Evolutionary conservation across 2,329 filamentous ascomycete genomes (phyloP).

Genomic region (Colletotrichum sojae): DNA sequence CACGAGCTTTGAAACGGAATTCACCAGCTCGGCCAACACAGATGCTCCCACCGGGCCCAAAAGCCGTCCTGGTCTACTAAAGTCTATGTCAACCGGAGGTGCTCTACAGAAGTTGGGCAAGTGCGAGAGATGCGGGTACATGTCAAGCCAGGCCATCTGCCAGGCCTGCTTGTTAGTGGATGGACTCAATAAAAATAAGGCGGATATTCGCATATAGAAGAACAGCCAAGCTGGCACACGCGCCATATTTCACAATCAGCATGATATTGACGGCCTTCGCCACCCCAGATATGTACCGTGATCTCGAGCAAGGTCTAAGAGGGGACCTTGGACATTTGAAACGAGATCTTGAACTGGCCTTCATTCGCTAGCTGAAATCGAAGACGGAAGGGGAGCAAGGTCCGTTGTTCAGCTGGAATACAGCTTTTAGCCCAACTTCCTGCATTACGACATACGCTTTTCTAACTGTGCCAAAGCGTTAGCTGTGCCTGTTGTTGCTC

Average conservation of each 20-base stretch:
- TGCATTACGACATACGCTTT: slow-evolving; percentile 62
- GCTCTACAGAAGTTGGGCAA: slow-evolving; percentile 81
- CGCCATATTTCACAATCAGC: too few species aligned
- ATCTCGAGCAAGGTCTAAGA: not conserved
- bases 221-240: not conserved
- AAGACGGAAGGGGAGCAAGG: slow-evolving; percentile 2
- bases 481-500: slow-evolving; percentile 16
- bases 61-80: not conserved
- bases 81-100: not conserved
- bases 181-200: slow-evolving; percentile 85
- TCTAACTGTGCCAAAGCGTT: slow-evolving; percentile 60
- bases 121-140: slow-evolving; percentile 91
- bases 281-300: not conserved
- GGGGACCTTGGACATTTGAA: not conserved
- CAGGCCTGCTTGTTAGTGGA: slow-evolving; percentile 94
- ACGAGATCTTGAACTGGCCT: not conserved
- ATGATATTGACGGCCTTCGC: too few species aligned
- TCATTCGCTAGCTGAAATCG: slow-evolving; percentile 10
- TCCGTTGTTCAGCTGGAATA: slow-evolving; percentile 19
- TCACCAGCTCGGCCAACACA: slow-evolving; percentile 56
- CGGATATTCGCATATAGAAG: slow-evolving; percentile 69
- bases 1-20: slow-evolving; percentile 75
- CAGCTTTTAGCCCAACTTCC: slow-evolving; percentile 5
- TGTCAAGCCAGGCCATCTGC: slow-evolving; percentile 94
- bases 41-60: not conserved